A percentile compares a stretch with the other conserved stretches of the same genome.
These are phyloP conservation scores for Leccinum griseonigrum DNA, from an alignment of 1,284 basidiomycete species.

Conservation along the genomic window DNA sequence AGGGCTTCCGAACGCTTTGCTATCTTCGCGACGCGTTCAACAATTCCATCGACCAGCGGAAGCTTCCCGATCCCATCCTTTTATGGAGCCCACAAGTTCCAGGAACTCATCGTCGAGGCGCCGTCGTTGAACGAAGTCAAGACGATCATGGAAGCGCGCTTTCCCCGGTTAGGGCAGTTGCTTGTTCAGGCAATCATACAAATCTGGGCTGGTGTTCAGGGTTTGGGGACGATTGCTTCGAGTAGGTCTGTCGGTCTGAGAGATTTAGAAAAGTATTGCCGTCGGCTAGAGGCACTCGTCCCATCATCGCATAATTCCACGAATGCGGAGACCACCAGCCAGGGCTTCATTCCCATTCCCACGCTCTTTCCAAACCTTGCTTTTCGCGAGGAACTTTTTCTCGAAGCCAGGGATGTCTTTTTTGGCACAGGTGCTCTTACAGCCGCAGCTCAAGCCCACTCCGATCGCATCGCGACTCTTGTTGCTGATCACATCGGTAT, in stretches of 20 bases:
- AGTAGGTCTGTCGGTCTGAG: slow-evolving; percentile 70
- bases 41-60: slow-evolving; percentile 42
- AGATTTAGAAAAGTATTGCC: slow-evolving; percentile 89
- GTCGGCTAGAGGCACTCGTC: slow-evolving; percentile 65
- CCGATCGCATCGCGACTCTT: slow-evolving; percentile 46
- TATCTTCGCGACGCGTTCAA: slow-evolving; percentile 80
- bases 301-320: slow-evolving; percentile 47
- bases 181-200: slow-evolving; percentile 52
- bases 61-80: slow-evolving; percentile 60
- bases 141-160: slow-evolving; percentile 66
- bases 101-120: slow-evolving; percentile 62
- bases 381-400: slow-evolving; percentile 86
- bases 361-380: slow-evolving; percentile 68
- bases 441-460: slow-evolving; percentile 49
- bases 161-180: slow-evolving; percentile 54
- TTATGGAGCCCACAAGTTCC: slow-evolving; percentile 80
- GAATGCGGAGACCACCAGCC: slow-evolving; percentile 38
- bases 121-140: slow-evolving; percentile 68
- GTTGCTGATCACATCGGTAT: slow-evolving; percentile 69
- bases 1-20: slow-evolving; percentile 74
- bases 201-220: slow-evolving; percentile 60
- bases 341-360: slow-evolving; percentile 21
- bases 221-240: slow-evolving; percentile 49
- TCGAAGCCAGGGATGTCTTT: slow-evolving; percentile 92
- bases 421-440: slow-evolving; percentile 71